Evolutionary conservation across 495 filamentous ascomycete species (phyloP).

Genomic region (Podospora bellae-mahoneyi): DNA sequence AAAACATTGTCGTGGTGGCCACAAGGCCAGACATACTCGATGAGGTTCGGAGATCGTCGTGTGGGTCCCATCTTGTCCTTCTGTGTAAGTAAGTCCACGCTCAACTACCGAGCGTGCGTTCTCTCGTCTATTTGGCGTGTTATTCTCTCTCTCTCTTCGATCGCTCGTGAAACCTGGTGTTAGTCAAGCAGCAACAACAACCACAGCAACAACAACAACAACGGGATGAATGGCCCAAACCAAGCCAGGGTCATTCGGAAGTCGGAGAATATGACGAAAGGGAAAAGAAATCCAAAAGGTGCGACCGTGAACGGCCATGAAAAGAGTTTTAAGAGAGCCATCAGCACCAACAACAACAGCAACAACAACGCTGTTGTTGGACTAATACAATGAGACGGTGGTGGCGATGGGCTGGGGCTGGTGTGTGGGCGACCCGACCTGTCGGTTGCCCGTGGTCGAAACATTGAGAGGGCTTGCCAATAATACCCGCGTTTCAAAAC

Average conservation of each 20-base stretch:
- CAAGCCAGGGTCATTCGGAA: slow-evolving; percentile 6
- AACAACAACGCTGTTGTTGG: background rate
- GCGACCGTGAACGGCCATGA: background rate
- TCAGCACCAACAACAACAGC: background rate
- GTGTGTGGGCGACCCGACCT: slow-evolving; percentile 1
- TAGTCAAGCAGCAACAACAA: background rate
- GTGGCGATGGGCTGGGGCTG: background rate
- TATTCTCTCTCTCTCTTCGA: background rate
- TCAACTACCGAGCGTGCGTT: too few relatives aligned
- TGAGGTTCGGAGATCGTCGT: slow-evolving; percentile 12
- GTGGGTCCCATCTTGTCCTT: slow-evolving; percentile 11
- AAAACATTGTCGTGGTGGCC: slow-evolving; percentile 22
- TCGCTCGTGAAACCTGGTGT: background rate
- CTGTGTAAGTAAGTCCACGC: background rate
- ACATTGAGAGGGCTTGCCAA: background rate
- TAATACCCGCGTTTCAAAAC: background rate
- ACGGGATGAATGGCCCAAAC: background rate
- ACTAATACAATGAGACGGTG: background rate
- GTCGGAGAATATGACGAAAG: slow-evolving; percentile 7
- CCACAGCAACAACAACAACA: too few relatives aligned
- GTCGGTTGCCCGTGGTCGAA: slow-evolving; percentile 5
- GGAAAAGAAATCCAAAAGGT: background rate
- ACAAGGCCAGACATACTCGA: slow-evolving; percentile 27
- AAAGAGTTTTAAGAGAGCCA: slow-evolving; percentile 14
- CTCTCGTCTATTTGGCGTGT: background rate